Conservation (phyloP, 257 asterid species). For the Parsonsia alboflavescens region DNA sequence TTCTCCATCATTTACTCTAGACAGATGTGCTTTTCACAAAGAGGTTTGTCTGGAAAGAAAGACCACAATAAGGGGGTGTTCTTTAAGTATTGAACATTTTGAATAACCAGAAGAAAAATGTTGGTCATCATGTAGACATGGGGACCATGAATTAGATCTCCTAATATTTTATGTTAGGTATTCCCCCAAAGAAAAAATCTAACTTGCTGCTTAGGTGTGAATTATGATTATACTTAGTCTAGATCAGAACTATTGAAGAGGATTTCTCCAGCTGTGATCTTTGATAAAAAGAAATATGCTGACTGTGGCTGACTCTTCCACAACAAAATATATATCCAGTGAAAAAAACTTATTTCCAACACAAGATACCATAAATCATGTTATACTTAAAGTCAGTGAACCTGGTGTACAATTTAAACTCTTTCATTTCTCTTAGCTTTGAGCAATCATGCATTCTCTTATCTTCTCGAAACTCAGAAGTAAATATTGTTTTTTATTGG, state of each 20-base stretch:
- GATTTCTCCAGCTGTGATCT: not conserved
- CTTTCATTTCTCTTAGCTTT: not conserved
- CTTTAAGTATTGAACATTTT: not conserved
- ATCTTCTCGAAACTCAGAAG: not conserved
- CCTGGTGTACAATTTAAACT: conserved; percentile 26
- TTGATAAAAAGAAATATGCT: not conserved
- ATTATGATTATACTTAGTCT: not conserved
- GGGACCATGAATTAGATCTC: conserved; percentile 5
- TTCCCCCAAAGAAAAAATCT: too few species aligned
- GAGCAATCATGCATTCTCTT: not conserved
- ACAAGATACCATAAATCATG: not conserved
- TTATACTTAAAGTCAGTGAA: not conserved
- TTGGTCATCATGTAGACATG: not conserved
- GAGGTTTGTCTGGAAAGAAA: not conserved
- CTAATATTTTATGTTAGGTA: not conserved
- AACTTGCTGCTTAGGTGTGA: not conserved
- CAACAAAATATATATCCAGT: not conserved
- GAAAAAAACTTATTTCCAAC: not conserved
- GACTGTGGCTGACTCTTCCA: not conserved
- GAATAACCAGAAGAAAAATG: conserved; percentile 8
- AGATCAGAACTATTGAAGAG: not conserved
- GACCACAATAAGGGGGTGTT: not conserved
- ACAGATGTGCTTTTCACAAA: too few species aligned
- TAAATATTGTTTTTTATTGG: not conserved
- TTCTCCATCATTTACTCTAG: too few species aligned